Conservation (phyloP, 441 rosid species). For the Pelargonium cotyledonis region DNA sequence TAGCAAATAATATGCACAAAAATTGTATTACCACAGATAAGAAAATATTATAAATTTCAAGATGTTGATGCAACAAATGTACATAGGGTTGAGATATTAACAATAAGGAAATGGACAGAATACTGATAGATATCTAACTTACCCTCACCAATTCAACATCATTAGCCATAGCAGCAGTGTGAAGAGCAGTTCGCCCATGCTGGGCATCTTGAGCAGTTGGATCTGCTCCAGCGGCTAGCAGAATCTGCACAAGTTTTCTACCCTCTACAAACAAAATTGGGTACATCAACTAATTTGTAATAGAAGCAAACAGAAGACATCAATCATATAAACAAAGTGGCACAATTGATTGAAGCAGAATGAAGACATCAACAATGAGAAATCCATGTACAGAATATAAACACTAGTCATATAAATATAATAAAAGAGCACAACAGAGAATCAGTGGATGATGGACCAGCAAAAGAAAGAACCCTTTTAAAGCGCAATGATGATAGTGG, state of each 20-base stretch:
- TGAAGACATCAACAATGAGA: too few species aligned
- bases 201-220: conserved; percentile 83
- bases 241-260: conserved; percentile 70
- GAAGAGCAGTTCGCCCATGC: conserved; percentile 89
- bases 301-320: background rate
- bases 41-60: background rate
- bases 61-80: conserved; percentile 3
- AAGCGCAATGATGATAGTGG: background rate
- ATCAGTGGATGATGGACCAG: background rate
- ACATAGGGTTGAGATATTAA: background rate
- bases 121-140: conserved; percentile 24
- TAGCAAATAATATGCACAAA: conserved; percentile 27
- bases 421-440: background rate
- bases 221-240: conserved; percentile 96
- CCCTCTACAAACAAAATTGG: conserved; percentile 58
- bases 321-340: background rate
- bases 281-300: background rate
- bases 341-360: background rate
- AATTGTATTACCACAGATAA: background rate
- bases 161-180: conserved; percentile 93
- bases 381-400: background rate
- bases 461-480: conserved; percentile 1
- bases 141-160: conserved; percentile 88
- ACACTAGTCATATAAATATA: background rate
- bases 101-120: background rate